These are phyloP conservation scores for Barnettozyma vustinii DNA, from an alignment of 805 yeast species.

Conservation along the genomic window DNA sequence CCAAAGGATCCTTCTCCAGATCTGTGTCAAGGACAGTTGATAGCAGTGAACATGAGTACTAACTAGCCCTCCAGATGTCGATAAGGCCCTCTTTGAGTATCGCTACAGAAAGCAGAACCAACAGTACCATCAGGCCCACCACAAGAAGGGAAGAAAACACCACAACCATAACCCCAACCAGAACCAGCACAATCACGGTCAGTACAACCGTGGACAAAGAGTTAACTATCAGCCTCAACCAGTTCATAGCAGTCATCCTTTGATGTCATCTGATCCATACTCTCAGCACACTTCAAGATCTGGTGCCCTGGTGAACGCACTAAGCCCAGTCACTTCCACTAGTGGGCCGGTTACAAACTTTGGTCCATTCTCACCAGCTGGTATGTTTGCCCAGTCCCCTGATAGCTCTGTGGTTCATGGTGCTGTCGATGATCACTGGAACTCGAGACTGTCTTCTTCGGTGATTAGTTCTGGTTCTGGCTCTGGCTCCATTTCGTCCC, in stretches of 20 bases:
- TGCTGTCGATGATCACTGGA: constrained; percentile 14
- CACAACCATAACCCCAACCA: background rate
- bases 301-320: background rate
- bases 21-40: background rate
- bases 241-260: background rate
- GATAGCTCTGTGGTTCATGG: constrained; percentile 10
- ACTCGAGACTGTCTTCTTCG: constrained; percentile 18
- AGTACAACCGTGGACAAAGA: background rate
- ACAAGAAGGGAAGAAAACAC: constrained; percentile 1
- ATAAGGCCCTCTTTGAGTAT: constrained; percentile 22
- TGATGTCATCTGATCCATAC: background rate
- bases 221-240: constrained; percentile 5
- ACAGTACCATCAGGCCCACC: constrained; percentile 6
- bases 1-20: background rate
- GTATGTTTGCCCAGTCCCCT: constrained; percentile 12
- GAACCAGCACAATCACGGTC: background rate
- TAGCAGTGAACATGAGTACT: constrained; percentile 1
- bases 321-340: background rate
- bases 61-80: constrained; percentile 16
- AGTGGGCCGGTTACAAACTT: background rate
- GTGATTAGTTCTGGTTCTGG: constrained; percentile 21
- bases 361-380: background rate
- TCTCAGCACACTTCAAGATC: constrained; percentile 1
- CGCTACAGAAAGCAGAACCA: constrained; percentile 20
- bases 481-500: constrained; percentile 16